Percentiles rank a stretch among this genome's conserved stretches.
Evolutionary conservation across 192 early-diverging fungal genomes (phyloP).

Genomic region (Backusella tarrabulga): DNA sequence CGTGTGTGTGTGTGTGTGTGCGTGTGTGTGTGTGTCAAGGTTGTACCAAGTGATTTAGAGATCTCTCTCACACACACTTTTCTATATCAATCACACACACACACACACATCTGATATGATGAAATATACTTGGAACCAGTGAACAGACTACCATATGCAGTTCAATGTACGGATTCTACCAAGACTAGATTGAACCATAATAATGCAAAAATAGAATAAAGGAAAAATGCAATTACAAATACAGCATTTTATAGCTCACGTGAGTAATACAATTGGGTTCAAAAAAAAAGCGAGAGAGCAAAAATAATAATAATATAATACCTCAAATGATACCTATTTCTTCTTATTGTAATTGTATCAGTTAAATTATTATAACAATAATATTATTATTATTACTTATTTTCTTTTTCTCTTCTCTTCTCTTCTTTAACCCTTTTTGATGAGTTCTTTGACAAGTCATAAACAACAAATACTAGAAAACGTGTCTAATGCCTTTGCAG

Average conservation of each 20-base stretch:
- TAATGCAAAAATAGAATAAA: background rate
- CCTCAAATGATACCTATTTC: background rate
- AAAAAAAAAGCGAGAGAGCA: background rate
- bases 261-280: constrained; percentile 2
- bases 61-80: background rate
- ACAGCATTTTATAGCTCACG: background rate
- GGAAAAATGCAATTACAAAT: background rate
- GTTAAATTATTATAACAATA: background rate
- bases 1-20: background rate
- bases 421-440: background rate
- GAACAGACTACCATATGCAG: background rate
- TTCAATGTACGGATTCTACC: background rate
- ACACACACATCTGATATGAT: background rate
- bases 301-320: background rate
- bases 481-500: background rate
- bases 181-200: background rate
- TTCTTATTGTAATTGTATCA: background rate
- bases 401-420: background rate
- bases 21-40: constrained; percentile 4
- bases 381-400: background rate
- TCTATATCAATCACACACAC: background rate
- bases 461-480: constrained; percentile 9
- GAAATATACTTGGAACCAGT: background rate
- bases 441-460: constrained; percentile 1
- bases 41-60: background rate